Conservation (phyloP, 495 filamentous ascomycete species). For the Talaromyces wortmannii region DNA sequence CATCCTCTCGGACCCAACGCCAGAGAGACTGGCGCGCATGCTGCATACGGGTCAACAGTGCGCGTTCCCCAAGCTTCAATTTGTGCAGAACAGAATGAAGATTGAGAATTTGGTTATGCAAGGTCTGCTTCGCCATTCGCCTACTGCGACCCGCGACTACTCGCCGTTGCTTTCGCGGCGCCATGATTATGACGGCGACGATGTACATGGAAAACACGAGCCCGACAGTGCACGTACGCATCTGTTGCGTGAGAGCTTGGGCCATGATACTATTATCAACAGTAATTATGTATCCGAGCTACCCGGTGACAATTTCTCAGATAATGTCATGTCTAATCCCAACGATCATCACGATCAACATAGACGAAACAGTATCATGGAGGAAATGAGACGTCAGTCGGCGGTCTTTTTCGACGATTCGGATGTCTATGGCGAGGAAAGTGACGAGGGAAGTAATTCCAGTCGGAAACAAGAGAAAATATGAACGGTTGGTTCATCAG, state of each 20-base stretch:
- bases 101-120: conserved; percentile 74
- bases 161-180: conserved; percentile 22
- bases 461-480: not conserved
- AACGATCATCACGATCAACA: not conserved
- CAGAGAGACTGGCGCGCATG: conserved; percentile 75
- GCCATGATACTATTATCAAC: no score
- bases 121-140: conserved; percentile 54
- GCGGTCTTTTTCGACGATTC: conserved; percentile 57
- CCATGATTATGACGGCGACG: conserved; percentile 1
- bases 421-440: conserved; percentile 30
- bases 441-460: conserved; percentile 8
- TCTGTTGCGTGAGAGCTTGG: no score
- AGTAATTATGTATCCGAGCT: no score
- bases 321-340: no score
- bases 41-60: conserved; percentile 79
- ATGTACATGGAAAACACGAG: not conserved
- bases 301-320: not conserved
- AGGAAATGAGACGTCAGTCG: conserved; percentile 54
- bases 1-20: conserved; percentile 77
- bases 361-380: conserved; percentile 41
- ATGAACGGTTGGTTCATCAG: not conserved
- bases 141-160: conserved; percentile 15
- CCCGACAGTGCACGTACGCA: no score
- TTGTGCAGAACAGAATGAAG: conserved; percentile 78
- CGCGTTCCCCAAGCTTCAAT: conserved; percentile 84